phyloP scores from a whole-genome alignment of 1,139 yeast species.

The Hansenula lynferdii region DNA sequence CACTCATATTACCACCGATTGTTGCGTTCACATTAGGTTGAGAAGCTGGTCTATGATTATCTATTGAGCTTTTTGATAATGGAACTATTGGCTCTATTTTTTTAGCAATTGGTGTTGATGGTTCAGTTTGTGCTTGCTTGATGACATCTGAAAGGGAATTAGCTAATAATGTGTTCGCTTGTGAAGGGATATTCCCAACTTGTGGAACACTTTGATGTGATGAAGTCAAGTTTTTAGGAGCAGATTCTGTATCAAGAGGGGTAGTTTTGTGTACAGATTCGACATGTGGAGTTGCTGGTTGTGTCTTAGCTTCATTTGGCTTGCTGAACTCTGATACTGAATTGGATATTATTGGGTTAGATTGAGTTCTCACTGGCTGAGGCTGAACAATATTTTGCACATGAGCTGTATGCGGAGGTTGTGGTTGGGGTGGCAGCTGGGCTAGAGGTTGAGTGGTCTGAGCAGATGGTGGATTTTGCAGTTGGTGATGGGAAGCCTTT shows the following conservation, averaged over 20 bases:
- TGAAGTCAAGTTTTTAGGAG: too few relatives aligned
- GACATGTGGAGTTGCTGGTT: conserved; percentile 4
- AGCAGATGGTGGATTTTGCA: neutral
- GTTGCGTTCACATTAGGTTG: neutral
- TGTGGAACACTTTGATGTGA: neutral
- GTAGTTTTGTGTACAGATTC: neutral
- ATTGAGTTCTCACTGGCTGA: neutral
- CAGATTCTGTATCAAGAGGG: too few relatives aligned
- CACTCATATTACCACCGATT: neutral
- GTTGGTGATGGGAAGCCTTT: conserved; percentile 1
- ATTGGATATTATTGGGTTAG: conserved; percentile 2
- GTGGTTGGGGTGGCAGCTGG: neutral
- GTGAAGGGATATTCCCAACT: too few relatives aligned
- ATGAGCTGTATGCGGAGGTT: conserved; percentile 1
- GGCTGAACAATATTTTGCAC: neutral
- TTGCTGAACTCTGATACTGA: neutral
- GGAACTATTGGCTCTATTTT: neutral
- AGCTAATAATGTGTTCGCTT: neutral
- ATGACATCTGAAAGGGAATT: neutral
- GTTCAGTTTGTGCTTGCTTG: neutral
- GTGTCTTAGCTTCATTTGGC: neutral
- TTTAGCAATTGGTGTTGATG: neutral
- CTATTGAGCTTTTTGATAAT: neutral
- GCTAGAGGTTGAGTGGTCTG: neutral
- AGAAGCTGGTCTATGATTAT: neutral